A percentile compares a stretch with the other conserved stretches of the same genome.
Evolutionary conservation across 192 early-diverging fungal species (phyloP).

Genomic region (Rhizophagus prolifer): DNA sequence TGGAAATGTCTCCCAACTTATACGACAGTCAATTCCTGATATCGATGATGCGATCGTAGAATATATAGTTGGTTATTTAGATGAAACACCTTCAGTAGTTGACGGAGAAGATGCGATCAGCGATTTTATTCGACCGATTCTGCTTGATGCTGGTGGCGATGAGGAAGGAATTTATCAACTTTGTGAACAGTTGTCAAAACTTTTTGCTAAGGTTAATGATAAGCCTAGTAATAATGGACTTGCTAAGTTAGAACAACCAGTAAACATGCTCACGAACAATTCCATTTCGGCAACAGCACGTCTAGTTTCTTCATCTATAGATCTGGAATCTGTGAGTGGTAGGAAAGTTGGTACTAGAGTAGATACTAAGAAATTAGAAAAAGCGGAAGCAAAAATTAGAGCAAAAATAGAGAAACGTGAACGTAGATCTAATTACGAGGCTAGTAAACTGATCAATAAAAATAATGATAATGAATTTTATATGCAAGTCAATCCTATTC

Average conservation of each 20-base stretch:
- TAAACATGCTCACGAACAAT: slow-evolving; percentile 71
- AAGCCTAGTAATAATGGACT: slow-evolving; percentile 47
- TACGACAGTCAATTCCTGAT: slow-evolving; percentile 61
- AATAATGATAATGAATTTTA: slow-evolving; percentile 68
- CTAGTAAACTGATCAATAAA: slow-evolving; percentile 68
- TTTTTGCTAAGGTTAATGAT: slow-evolving; percentile 47
- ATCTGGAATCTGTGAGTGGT: slow-evolving; percentile 67
- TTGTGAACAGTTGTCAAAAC: slow-evolving; percentile 65
- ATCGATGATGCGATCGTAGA: slow-evolving; percentile 76
- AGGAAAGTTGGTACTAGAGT: slow-evolving; percentile 72
- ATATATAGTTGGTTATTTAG: slow-evolving; percentile 75
- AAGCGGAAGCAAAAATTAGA: slow-evolving; percentile 90
- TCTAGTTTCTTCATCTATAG: slow-evolving; percentile 48
- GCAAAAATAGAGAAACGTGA: slow-evolving; percentile 86
- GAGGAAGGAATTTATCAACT: slow-evolving; percentile 62
- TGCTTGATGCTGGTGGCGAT: slow-evolving; percentile 67
- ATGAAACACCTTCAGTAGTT: slow-evolving; percentile 51
- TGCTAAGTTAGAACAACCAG: slow-evolving; percentile 56
- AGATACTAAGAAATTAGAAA: slow-evolving; percentile 78
- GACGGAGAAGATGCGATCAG: slow-evolving; percentile 59
- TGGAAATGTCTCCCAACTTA: slow-evolving; percentile 43
- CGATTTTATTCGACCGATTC: slow-evolving; percentile 68
- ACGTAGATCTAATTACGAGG: slow-evolving; percentile 68
- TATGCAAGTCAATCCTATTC: slow-evolving; percentile 89
- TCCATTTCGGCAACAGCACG: slow-evolving; percentile 54